Base-by-base conservation (phyloP, 768 basidiomycete genomes). In the Termitomyces sp. region DNA sequence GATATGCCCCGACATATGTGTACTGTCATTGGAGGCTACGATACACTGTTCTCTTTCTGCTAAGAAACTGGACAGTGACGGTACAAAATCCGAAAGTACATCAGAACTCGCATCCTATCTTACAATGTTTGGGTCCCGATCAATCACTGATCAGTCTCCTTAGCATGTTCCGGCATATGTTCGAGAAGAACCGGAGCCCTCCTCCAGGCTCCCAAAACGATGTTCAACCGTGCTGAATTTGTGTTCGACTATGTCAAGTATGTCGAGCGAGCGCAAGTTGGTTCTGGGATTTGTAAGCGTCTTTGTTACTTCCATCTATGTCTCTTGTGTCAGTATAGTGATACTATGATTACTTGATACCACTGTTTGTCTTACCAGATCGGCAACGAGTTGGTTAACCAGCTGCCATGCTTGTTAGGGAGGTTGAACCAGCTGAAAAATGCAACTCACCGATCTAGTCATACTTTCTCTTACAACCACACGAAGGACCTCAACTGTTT, bases 141-240 rank as follows among this genome's bases (percentile, higher is more conserved):
- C n/a, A 22, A n/a, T n/a, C n/a, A n/a, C n/a, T n/a, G n/a, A 47
- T 76, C 74, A 91, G n/a, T 12, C 32, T 20, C 9, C 13, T 34
- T 34, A 49, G 69, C 89, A 91, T 18, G 82, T 72, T 66, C 84
- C 88, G 47, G 88, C 79, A 66, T 82, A 90, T 6, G 89, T 89
- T 10, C 88, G 87, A 42, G 78, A 82, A 39, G 76, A 65, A 7
- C 77, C 83, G 3, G 80, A 78, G 0, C 79, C 82, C 45, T 74
- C 58, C 24, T 83, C 78, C 56, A 88, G 63, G 24, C 71, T 73
- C 40, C 80, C 50, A 4, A 18, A 85, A 39, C 68, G 62, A 13
- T 74, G 69, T 62, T 82, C 82, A 45, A 74, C 63, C 55, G 66
- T 64, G 36, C 62, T 55, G 56, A 65, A 58, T 60, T 65, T 63